phyloP scores from a whole-genome alignment of 1,284 basidiomycete genomes.

The Naganishia cerealis region DNA sequence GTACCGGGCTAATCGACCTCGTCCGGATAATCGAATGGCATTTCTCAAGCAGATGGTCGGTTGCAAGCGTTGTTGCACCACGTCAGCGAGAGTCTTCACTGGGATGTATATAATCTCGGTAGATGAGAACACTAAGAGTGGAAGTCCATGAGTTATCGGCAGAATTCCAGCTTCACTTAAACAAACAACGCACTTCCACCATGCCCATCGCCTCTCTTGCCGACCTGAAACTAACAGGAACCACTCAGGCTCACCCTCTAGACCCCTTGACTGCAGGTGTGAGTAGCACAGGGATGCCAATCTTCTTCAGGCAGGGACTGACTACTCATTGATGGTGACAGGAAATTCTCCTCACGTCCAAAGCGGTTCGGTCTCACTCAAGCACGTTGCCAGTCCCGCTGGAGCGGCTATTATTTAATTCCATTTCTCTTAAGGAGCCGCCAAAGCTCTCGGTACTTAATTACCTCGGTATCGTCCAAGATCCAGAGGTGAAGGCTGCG shows the following conservation, averaged over 20 bases:
- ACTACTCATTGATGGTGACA: neutral
- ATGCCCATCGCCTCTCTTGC: conserved; percentile 25
- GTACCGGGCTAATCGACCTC: neutral
- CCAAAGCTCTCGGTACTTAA: conserved; percentile 48
- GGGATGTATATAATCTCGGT: neutral
- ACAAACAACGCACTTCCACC: conserved; percentile 1
- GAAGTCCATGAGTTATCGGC: neutral
- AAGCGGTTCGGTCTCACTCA: conserved; percentile 30
- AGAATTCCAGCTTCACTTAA: neutral
- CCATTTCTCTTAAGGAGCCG: conserved; percentile 50
- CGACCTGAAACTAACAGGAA: conserved; percentile 5
- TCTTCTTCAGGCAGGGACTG: neutral
- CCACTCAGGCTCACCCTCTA: conserved; percentile 50
- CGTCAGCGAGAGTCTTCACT: neutral
- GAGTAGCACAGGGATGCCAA: conserved; percentile 37
- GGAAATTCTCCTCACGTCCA: conserved; percentile 34
- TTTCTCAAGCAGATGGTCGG: neutral
- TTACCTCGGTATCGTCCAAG: conserved; percentile 47
- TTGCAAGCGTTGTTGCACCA: neutral
- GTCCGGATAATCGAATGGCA: neutral
- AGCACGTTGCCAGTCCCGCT: conserved; percentile 34
- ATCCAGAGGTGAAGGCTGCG: conserved; percentile 42
- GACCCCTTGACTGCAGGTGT: conserved; percentile 53
- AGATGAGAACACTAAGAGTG: neutral
- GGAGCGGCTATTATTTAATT: conserved; percentile 47